phyloP scores from a whole-genome alignment of 495 filamentous ascomycete genomes.

The Aspergillus kassunensis region DNA sequence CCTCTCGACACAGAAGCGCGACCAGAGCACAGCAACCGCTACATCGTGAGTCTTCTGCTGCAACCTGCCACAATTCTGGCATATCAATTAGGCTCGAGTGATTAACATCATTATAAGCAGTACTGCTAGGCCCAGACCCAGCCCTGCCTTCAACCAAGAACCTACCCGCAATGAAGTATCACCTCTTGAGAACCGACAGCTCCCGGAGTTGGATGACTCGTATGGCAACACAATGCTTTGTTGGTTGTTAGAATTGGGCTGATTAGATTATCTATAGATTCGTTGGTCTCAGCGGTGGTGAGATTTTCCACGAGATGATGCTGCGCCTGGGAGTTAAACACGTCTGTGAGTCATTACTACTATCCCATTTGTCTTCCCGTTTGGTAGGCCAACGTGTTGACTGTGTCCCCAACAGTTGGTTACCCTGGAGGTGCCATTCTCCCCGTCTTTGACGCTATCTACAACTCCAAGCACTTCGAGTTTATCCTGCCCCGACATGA shows the following conservation, averaged over 20 bases:
- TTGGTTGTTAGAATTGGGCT: slow-evolving; percentile 2
- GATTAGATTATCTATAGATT: slow-evolving; percentile 52
- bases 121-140: slow-evolving; percentile 54
- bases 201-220: slow-evolving; percentile 70
- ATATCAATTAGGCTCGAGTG: neutral
- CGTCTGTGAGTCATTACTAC: slow-evolving; percentile 65
- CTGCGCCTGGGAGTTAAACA: slow-evolving; percentile 85
- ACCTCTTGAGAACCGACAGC: slow-evolving; percentile 58
- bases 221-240: slow-evolving; percentile 28
- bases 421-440: slow-evolving; percentile 48
- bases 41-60: slow-evolving; percentile 34
- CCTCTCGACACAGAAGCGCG: slow-evolving; percentile 42
- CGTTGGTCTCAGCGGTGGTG: slow-evolving; percentile 90
- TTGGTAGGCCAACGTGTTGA: slow-evolving; percentile 5
- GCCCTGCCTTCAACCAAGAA: slow-evolving; percentile 68
- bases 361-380: neutral
- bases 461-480: slow-evolving; percentile 58
- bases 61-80: neutral
- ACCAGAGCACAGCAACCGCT: slow-evolving; percentile 48
- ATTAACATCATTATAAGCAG: slow-evolving; percentile 22
- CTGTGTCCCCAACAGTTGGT: slow-evolving; percentile 27
- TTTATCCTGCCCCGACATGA: slow-evolving; percentile 61
- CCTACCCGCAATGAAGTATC: slow-evolving; percentile 60
- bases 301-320: slow-evolving; percentile 99
- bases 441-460: slow-evolving; percentile 59